Evolutionary conservation across 768 basidiomycete species (phyloP), one percentile per base, ranked within the genome.

Genomic region (Mycena amicta): DNA sequence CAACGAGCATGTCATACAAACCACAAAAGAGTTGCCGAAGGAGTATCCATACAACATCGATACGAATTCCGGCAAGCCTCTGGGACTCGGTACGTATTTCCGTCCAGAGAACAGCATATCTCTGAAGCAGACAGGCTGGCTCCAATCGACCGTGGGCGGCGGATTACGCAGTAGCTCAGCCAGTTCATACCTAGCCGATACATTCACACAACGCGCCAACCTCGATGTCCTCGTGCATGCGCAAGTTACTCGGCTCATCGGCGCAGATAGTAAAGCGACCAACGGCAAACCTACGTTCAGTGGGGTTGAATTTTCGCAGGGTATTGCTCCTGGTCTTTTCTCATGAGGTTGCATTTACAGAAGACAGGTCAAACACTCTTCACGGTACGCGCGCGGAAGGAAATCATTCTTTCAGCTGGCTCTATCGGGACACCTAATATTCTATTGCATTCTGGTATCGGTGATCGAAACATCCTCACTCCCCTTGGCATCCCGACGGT

Each of bases 91-190:
- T 61, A 43, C 30, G 67, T n/a, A n/a, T n/a, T n/a, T n/a, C n/a
- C n/a, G n/a, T n/a, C n/a, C n/a, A n/a, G n/a, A n/a, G n/a, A n/a
- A n/a, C n/a, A n/a, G n/a, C n/a, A n/a, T n/a, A n/a, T n/a, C n/a
- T n/a, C n/a, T n/a, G n/a, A n/a, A 29, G 18, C 5, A 22, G 20
- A 2, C 37, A 73, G 72, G 69, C 13, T 78, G 75, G 71, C 59
- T 67, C 2, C 73, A 73, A 50, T 56, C 71, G 3, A 70, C 74
- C 3, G 69, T 75, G 27, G 70, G 71, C 13, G 60, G 60, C 13
- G 72, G 71, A 11, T 60, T 64, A n/a, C 67, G 76, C 25, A 77
- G 75, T 61, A 75, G 71, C 46, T 74, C 78, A 43, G 74, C 75
- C 2, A 74, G 70, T 3, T 65, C 70, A 13, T 79, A 77, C 61